Conservation (phyloP, 1,284 basidiomycete genomes). For the Trametes polyzona region DNA sequence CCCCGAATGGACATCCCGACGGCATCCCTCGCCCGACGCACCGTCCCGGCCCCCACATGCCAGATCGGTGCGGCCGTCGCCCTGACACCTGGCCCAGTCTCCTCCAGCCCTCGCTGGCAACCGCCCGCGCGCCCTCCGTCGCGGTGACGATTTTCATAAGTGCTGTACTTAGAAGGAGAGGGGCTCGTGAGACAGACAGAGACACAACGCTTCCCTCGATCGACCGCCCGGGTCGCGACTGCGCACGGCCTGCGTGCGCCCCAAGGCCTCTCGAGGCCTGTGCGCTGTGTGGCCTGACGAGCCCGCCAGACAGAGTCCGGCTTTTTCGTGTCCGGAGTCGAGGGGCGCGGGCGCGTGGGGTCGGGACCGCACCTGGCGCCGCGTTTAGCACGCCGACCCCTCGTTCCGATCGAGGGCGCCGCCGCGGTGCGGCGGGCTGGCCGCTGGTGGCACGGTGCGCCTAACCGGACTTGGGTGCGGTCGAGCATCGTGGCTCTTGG, state of each 20-base stretch:
- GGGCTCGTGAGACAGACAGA: too few species aligned
- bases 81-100: background rate
- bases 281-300: too few species aligned
- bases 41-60: background rate
- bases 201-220: too few species aligned
- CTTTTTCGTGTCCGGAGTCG: background rate
- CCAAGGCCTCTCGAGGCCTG: background rate
- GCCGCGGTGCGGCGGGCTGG: too few species aligned
- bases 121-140: background rate
- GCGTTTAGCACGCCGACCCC: background rate
- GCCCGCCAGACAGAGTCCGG: background rate
- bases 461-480: background rate
- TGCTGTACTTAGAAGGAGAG: too few species aligned
- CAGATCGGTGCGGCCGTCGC: background rate
- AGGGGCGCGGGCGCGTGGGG: slow-evolving; percentile 1
- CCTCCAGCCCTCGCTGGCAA: slow-evolving; percentile 1
- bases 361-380: background rate
- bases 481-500: slow-evolving; percentile 3
- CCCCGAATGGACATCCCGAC: slow-evolving; percentile 9
- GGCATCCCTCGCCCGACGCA: background rate
- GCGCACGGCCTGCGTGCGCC: background rate
- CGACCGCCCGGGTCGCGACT: background rate
- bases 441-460: background rate
- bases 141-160: background rate
- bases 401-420: slow-evolving; percentile 1